Base-by-base conservation (phyloP, 2,329 filamentous ascomycete genomes). In the Aspergillus phoenicis region DNA sequence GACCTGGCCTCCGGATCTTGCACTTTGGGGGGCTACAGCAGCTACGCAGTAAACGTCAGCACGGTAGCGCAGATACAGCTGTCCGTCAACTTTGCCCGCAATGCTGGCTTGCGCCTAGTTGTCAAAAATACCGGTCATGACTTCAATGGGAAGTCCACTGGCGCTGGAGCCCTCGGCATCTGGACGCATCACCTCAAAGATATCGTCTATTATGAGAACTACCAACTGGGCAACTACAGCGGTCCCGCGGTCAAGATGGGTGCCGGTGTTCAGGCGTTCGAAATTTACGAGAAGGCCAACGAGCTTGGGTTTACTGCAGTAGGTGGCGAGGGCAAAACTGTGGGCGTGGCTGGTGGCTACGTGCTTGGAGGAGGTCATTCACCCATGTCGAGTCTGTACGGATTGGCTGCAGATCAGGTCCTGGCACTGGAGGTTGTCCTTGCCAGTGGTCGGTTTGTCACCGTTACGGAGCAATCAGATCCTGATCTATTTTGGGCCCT, bases 401-500 rank as follows among this genome's bases (percentile, higher is more conserved):
- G 87, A 13, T 76, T 90, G 0, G 83, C 3, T 15, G 69, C 68
- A 8, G 71, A 73, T 28, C 69, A 73, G 43, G 69, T 70, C 10
- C 56, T 73, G 8, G 66, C 69, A 5, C 58, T 71, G 4, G 68
- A 72, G 28, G 66, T 71, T 24, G 71, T 73, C 1, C 58, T 69
- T 3, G 59, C 68, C 8, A 65, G 67, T 17, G 71, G 71, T 13
- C 64, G 60, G n/a, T 70, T 73, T 15, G 61, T 71, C 7, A 73
- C 71, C 3, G 69, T 69, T 22, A 68, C 66, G 1, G 60, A 71
- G 48, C 45, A 67, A 24, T 51, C 57, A 1, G 39, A 62, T 13
- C 60, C 76, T 0, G 86, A 89, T 55, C 76, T 89, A 1, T 89
- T 85, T 75, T 90, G 86, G 87, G 87, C 87, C 2, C 72, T 89